A percentile compares a stretch with the other conserved stretches of the same genome.
These are phyloP conservation scores for Hericium rajendrae DNA, from an alignment of 768 basidiomycete species.

Conservation along the genomic window DNA sequence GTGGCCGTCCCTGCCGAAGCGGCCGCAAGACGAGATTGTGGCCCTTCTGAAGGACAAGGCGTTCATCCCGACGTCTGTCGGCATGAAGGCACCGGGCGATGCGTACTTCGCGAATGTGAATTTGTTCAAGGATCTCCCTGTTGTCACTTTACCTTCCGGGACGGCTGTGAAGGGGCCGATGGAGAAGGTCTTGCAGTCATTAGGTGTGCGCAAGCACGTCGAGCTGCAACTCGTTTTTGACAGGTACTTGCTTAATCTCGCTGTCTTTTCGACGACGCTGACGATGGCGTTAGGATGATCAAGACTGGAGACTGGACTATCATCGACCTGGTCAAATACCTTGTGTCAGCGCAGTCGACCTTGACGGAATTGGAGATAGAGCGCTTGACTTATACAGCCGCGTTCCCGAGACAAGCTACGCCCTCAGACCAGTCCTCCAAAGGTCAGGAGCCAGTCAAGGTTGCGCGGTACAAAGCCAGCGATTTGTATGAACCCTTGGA, in stretches of 20 bases:
- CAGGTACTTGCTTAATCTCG: slow-evolving; percentile 32
- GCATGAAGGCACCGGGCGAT: slow-evolving; percentile 62
- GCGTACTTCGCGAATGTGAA: slow-evolving; percentile 81
- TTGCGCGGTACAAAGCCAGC: slow-evolving; percentile 46
- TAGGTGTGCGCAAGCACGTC: slow-evolving; percentile 87
- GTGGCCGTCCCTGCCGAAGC: slow-evolving; percentile 56
- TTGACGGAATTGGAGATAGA: slow-evolving; percentile 49
- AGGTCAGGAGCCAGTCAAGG: slow-evolving; percentile 20
- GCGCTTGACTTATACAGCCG: slow-evolving; percentile 52
- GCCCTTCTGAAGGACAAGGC: slow-evolving; percentile 32
- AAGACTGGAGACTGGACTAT: slow-evolving; percentile 88
- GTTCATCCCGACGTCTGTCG: slow-evolving; percentile 48
- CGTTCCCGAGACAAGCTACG: slow-evolving; percentile 56
- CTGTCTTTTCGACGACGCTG: not conserved
- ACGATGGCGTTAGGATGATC: slow-evolving; percentile 51
- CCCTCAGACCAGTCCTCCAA: slow-evolving; percentile 30
- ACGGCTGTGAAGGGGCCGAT: slow-evolving; percentile 52
- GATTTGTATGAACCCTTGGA: slow-evolving; percentile 83
- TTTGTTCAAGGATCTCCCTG: slow-evolving; percentile 82
- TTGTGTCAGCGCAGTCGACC: slow-evolving; percentile 68
- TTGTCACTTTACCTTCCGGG: slow-evolving; percentile 64
- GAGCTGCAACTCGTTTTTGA: slow-evolving; percentile 91
- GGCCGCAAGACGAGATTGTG: slow-evolving; percentile 33
- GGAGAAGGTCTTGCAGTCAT: slow-evolving; percentile 58
- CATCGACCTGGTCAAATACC: slow-evolving; percentile 76